phyloP scores from a whole-genome alignment of 371 early-diverging fungal genomes.

The Dichotomocladium elegans region DNA sequence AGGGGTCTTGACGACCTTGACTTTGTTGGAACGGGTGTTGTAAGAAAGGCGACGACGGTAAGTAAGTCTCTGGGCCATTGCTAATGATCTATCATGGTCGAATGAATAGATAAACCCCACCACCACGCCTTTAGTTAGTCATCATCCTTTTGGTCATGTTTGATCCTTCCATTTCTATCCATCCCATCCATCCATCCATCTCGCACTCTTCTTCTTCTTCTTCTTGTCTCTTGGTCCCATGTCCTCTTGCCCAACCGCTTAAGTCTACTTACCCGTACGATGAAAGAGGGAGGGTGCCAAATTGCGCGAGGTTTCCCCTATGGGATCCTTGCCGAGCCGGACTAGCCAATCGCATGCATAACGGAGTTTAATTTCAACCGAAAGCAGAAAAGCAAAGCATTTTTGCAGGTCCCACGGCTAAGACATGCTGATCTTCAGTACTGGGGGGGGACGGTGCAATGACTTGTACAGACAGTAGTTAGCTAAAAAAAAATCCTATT shows the following conservation, averaged over 20 bases:
- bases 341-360: too few relatives aligned
- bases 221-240: not conserved
- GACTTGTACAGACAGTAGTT: too few relatives aligned
- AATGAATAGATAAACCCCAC: not conserved
- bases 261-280: constrained; percentile 6
- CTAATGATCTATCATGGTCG: constrained; percentile 5
- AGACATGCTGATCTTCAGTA: too few relatives aligned
- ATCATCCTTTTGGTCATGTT: not conserved
- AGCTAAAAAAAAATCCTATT: too few relatives aligned
- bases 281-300: constrained; percentile 2
- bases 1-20: constrained; percentile 94
- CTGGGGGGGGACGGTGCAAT: too few relatives aligned
- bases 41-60: constrained; percentile 97
- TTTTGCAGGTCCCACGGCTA: too few relatives aligned
- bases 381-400: too few relatives aligned
- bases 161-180: too few relatives aligned
- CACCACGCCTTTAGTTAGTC: too few relatives aligned
- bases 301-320: too few relatives aligned
- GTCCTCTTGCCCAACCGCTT: not conserved
- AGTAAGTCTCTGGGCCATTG: constrained; percentile 90
- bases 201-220: not conserved
- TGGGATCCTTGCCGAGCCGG: too few relatives aligned
- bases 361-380: too few relatives aligned
- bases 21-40: constrained; percentile 98
- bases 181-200: constrained; percentile 6